phyloP scores from a whole-genome alignment of 1,284 basidiomycete genomes.

The Microbotryomycetes sp. region DNA sequence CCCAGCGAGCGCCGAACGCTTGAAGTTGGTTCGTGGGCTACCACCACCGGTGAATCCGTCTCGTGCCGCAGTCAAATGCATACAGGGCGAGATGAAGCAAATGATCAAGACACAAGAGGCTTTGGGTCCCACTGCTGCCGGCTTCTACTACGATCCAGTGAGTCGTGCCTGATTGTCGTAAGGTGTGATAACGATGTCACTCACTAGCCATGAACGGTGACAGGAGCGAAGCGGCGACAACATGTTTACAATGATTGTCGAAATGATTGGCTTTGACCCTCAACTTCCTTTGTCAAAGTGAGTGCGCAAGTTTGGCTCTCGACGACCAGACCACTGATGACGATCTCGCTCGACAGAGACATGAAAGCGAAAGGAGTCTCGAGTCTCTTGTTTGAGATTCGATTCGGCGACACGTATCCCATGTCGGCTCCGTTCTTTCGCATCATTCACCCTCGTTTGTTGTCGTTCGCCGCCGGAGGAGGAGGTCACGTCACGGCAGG shows the following conservation, averaged over 20 bases:
- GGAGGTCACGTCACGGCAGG: conserved; percentile 32
- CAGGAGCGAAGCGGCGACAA: conserved; percentile 27
- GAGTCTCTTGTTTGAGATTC: conserved; percentile 28
- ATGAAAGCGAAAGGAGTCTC: conserved; percentile 19
- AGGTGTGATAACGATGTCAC: not conserved
- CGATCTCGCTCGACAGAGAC: conserved; percentile 9
- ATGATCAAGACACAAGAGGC: conserved; percentile 25
- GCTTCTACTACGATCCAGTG: conserved; percentile 33
- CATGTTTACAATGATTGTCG: conserved; percentile 32
- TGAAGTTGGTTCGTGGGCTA: conserved; percentile 20
- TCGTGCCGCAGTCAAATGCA: conserved; percentile 5
- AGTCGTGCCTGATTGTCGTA: not conserved
- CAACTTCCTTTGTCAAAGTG: conserved; percentile 15
- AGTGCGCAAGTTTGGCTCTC: not conserved
- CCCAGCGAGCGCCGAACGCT: conserved; percentile 12
- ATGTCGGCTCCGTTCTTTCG: conserved; percentile 35
- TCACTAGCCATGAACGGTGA: not conserved
- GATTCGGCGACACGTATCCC: conserved; percentile 29
- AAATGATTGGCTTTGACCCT: conserved; percentile 20
- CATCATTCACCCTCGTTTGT: conserved; percentile 32
- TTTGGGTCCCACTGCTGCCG: conserved; percentile 14
- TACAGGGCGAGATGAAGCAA: conserved; percentile 22
- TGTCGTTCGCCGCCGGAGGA: conserved; percentile 32
- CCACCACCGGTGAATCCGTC: conserved; percentile 28
- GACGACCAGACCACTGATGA: too few species aligned